Conservation (phyloP, 2,329 filamentous ascomycete species). For the Graphium sp. region DNA sequence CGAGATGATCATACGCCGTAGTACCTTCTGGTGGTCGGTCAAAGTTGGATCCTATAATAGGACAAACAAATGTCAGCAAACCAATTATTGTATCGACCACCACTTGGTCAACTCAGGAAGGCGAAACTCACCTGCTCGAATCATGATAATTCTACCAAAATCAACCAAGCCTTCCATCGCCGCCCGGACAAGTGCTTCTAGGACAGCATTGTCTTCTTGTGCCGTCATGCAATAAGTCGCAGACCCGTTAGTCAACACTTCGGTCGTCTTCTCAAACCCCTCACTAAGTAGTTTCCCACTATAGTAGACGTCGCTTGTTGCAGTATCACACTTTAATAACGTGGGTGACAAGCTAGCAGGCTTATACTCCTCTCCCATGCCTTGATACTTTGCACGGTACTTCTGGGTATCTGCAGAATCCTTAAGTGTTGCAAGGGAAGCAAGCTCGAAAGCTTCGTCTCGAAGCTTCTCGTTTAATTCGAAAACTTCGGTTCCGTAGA, state of each 20-base stretch:
- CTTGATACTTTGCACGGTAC: constrained; percentile 37
- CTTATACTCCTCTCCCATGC: constrained; percentile 18
- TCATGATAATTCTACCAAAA: constrained; percentile 48
- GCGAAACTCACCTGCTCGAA: constrained; percentile 34
- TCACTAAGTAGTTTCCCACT: constrained; percentile 41
- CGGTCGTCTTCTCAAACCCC: constrained; percentile 48
- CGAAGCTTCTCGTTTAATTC: constrained; percentile 45
- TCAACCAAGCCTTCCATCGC: constrained; percentile 41
- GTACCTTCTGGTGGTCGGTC: constrained; percentile 47
- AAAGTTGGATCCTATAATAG: constrained; percentile 41
- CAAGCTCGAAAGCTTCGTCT: constrained; percentile 31
- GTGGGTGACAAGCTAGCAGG: constrained; percentile 29
- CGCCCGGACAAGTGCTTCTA: constrained; percentile 47
- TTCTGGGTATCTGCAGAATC: constrained; percentile 28
- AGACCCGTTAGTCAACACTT: constrained; percentile 48
- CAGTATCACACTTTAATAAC: constrained; percentile 48
- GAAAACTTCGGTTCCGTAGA: constrained; percentile 56
- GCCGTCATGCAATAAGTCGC: constrained; percentile 54
- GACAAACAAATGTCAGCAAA: not conserved
- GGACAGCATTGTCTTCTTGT: constrained; percentile 55
- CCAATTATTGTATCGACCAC: too few relatives aligned
- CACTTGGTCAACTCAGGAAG: not conserved
- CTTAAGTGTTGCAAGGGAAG: constrained; percentile 29
- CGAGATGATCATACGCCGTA: constrained; percentile 40
- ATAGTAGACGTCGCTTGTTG: constrained; percentile 59